A percentile compares a stretch with the other conserved stretches of the same genome.
phyloP scores from a whole-genome alignment of 345 rosid species.

The Arabidopsis suecica region DNA sequence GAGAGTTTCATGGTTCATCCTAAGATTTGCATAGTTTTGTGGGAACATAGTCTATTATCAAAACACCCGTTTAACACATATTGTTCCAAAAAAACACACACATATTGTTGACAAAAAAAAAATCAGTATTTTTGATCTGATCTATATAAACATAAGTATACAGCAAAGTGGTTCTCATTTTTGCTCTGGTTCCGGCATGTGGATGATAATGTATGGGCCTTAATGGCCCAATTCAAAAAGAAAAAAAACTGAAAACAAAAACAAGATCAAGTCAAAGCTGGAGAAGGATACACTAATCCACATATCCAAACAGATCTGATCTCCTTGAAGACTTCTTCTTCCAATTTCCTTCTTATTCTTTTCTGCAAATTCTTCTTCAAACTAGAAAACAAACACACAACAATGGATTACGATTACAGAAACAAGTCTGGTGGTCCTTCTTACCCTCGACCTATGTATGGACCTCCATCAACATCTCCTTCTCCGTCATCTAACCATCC shows the following conservation, averaged over 20 bases:
- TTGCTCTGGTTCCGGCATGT: no score
- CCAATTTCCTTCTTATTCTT: background rate
- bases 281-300: background rate
- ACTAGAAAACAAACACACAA: background rate
- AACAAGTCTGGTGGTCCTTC: conserved; percentile 52
- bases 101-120: no score
- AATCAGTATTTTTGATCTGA: no score
- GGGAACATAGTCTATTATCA: no score
- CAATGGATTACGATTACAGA: conserved; percentile 63
- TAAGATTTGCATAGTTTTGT: no score
- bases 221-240: background rate
- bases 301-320: conserved; percentile 31
- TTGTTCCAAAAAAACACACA: no score
- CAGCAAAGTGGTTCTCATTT: background rate
- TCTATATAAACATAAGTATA: no score
- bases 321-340: background rate
- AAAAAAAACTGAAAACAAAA: background rate
- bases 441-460: conserved; percentile 53
- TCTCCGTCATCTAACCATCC: conserved; percentile 47
- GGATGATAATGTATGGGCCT: background rate
- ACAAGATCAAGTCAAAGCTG: background rate
- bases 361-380: conserved; percentile 11
- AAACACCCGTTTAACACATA: no score
- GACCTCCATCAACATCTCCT: conserved; percentile 47
- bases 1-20: conserved; percentile 15